A percentile compares a stretch with the other conserved stretches of the same genome.
phyloP scores from a whole-genome alignment of 2,329 filamentous ascomycete species.

The Proliferodiscus dingleyae region DNA sequence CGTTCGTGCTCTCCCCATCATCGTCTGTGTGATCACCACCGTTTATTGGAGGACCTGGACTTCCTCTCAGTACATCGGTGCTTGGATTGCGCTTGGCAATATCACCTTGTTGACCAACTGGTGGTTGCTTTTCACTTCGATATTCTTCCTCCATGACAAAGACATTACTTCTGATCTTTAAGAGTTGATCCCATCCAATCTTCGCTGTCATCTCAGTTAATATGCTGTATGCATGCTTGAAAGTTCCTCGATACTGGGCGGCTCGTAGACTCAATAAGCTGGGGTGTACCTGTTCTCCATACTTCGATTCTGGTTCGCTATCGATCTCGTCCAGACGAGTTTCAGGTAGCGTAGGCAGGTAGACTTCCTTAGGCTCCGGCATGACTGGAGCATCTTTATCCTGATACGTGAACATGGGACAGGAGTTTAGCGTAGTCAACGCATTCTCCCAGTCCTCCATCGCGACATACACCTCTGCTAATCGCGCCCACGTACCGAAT shows the following conservation, averaged over 20 bases:
- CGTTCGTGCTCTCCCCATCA: conserved; percentile 30
- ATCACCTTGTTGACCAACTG: conserved; percentile 39
- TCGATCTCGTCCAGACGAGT: conserved; percentile 94
- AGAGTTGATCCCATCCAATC: conserved; percentile 94
- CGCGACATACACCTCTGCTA: conserved; percentile 89
- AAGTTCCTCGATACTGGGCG: conserved; percentile 88
- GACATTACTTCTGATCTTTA: conserved; percentile 92
- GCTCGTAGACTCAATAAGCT: conserved; percentile 82
- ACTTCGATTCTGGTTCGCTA: conserved; percentile 77
- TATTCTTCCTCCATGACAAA: conserved; percentile 99
- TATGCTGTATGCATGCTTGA: conserved; percentile 89
- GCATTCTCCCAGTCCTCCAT: conserved; percentile 97
- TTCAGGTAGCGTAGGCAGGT: conserved; percentile 81
- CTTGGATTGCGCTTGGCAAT: conserved; percentile 64
- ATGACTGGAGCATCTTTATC: conserved; percentile 94
- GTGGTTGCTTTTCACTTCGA: conserved; percentile 74
- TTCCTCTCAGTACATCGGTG: conserved; percentile 70
- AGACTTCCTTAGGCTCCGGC: conserved; percentile 85
- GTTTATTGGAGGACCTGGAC: conserved; percentile 52
- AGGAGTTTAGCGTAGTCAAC: conserved; percentile 91
- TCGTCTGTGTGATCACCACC: conserved; percentile 33
- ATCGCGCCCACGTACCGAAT: conserved; percentile 91
- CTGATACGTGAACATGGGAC: conserved; percentile 99
- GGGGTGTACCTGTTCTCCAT: conserved; percentile 80
- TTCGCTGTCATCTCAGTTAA: conserved; percentile 93